Base-by-base conservation (phyloP, 768 basidiomycete genomes). In the Psilocybe cubensis region DNA sequence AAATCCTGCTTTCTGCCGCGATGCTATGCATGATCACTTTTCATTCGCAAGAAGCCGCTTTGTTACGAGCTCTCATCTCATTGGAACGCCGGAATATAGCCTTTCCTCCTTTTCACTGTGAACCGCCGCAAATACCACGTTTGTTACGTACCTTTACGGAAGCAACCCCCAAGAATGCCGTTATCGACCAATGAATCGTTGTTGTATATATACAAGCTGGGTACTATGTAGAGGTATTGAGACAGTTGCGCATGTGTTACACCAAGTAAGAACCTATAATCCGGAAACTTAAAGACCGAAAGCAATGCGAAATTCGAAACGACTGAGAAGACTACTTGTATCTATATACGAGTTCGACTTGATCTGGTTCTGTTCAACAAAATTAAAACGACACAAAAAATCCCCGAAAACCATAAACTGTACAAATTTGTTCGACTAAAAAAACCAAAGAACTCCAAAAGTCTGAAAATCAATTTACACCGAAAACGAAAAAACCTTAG, bases 371-470 rank as follows among this genome's bases (percentile, higher is more conserved):
- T 7, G 31, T 33, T 33, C 8, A 14, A 33, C 6, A 44, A 18
- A 23, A 44, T 4, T 20, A n/a, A 25, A 27, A 25, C 14, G 9
- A 48, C 7, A 18, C 17, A 41, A 56, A 20, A 48, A 49, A 27
- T 25, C 24, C 42, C n/a, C 7, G 21, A 24, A 31, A 45, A 41
- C 21, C 27, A 29, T 31, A 18, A 18, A 9, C 24, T 27, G 27
- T 35, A 38, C 49, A 41, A 38, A 27, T 42, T 10, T 42, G n/a
- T 25, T 29, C 12, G 18, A 52, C 14, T 24, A 27, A 33, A 7
- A 27, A n/a, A 35, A 41, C n/a, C 11, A 43, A 9, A 53, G 18
- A 18, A 41, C n/a, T n/a, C n/a, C n/a, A 52, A 46, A 56, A 52
- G 52, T 18, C 28, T 48, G 14, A 5, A 41, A 7, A 38, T 4